Evolutionary conservation across 2,329 filamentous ascomycete genomes (phyloP).

Genomic region (Cladosporium oxysporum): DNA sequence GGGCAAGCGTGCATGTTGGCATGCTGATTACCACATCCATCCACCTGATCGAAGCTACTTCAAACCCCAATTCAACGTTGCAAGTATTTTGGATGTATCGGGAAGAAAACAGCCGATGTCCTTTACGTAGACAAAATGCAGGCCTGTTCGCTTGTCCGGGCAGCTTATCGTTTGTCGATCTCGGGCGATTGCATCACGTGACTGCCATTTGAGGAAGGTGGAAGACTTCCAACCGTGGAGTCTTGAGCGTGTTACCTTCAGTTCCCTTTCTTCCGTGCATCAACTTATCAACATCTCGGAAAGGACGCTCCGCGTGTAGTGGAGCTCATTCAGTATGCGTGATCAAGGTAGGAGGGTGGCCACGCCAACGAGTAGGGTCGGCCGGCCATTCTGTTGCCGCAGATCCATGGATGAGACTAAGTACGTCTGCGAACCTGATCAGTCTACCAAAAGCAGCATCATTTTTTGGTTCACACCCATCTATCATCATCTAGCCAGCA

Average conservation of each 20-base stretch:
- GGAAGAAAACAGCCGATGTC: background rate
- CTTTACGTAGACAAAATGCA: background rate
- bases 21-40: background rate
- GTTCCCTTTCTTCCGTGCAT: background rate
- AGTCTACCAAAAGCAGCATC: background rate
- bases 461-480: background rate
- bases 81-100: background rate
- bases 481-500: background rate
- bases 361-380: background rate
- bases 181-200: background rate
- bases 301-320: background rate
- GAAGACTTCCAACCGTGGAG: background rate
- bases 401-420: background rate
- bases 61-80: background rate
- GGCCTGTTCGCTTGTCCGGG: background rate
- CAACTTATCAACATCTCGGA: background rate
- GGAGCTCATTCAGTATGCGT: background rate
- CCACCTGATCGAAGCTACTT: background rate
- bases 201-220: background rate
- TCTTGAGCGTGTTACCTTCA: background rate
- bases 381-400: background rate
- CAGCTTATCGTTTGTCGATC: background rate
- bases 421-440: background rate
- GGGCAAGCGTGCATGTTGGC: background rate
- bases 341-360: background rate